phyloP scores from a whole-genome alignment of 2,329 filamentous ascomycete species.

The Paracorniculantispora psalliotae region DNA sequence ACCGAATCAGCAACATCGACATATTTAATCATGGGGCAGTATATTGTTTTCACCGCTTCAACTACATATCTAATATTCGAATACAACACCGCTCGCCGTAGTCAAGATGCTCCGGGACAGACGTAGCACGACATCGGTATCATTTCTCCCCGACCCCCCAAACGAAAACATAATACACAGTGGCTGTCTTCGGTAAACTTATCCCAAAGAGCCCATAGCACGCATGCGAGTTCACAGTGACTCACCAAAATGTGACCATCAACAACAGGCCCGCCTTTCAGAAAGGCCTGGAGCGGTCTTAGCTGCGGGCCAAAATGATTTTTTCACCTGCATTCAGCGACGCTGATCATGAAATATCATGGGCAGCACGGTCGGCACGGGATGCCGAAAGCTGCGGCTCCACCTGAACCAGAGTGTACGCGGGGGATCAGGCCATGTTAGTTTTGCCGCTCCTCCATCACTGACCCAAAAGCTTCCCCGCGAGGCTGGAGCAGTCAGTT shows the following conservation, averaged over 20 bases:
- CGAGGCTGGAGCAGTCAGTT: not conserved
- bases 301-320: not conserved
- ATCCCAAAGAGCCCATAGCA: no score
- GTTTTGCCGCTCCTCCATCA: not conserved
- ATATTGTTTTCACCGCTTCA: no score
- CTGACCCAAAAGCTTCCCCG: not conserved
- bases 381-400: not conserved
- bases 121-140: no score
- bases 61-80: no score
- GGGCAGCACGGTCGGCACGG: not conserved
- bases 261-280: not conserved
- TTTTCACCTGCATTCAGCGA: not conserved
- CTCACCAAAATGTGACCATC: not conserved
- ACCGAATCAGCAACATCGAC: no score
- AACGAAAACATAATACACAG: no score
- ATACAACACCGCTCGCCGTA: no score
- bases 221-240: not conserved
- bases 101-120: no score
- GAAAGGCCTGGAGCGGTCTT: not conserved
- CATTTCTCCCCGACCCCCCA: no score
- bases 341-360: not conserved
- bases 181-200: no score
- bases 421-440: not conserved
- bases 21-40: no score
- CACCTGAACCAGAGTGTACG: not conserved